A percentile compares a stretch with the other conserved stretches of the same genome.
Evolutionary conservation across 306 rosid genomes (phyloP).

Genomic region (Quercus variabilis): DNA sequence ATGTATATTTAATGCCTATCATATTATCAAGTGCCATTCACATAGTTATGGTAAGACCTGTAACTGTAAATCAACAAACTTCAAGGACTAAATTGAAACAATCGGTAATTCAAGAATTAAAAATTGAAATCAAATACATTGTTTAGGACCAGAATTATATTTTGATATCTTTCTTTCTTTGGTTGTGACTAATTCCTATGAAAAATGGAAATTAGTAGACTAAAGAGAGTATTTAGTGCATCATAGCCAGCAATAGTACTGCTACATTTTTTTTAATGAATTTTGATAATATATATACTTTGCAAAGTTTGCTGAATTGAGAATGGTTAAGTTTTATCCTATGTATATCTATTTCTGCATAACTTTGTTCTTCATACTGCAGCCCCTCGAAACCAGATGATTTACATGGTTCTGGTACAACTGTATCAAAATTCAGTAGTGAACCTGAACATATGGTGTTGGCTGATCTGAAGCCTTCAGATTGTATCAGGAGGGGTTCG

Average conservation of each 20-base stretch:
- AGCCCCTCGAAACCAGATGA: conserved; percentile 45
- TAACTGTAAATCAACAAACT: no score
- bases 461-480: conserved; percentile 48
- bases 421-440: conserved; percentile 22
- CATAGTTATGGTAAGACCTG: no score
- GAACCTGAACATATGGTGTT: conserved; percentile 41
- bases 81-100: no score
- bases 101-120: no score
- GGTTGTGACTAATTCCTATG: background rate
- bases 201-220: background rate
- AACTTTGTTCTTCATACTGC: conserved; percentile 21
- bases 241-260: background rate
- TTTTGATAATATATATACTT: background rate
- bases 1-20: no score
- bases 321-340: conserved; percentile 11
- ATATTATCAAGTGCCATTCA: no score
- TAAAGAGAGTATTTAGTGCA: background rate
- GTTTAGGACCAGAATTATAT: no score
- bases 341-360: conserved; percentile 3
- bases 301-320: background rate
- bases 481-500: conserved; percentile 65
- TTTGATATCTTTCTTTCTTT: background rate
- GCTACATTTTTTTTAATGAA: background rate
- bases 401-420: conserved; percentile 31
- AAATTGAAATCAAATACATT: no score